phyloP scores from a whole-genome alignment of 495 filamentous ascomycete genomes.

The Glutinoglossum americanum region DNA sequence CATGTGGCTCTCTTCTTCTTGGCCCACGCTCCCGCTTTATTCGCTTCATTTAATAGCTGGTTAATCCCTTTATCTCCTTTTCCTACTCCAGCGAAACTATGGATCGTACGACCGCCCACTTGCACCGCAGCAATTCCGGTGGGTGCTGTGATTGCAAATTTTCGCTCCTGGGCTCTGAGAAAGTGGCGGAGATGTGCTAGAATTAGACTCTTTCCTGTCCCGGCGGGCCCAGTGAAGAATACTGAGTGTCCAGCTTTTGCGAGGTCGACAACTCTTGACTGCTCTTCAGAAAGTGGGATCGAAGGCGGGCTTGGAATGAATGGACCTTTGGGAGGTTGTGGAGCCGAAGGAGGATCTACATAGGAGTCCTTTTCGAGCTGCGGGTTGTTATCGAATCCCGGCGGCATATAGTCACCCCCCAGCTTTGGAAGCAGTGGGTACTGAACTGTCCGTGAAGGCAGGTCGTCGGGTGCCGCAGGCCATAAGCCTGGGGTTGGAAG shows the following conservation, averaged over 20 bases:
- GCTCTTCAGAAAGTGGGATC: conserved; percentile 2
- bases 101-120: conserved; percentile 11
- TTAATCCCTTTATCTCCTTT: conserved; percentile 9
- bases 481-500: no score
- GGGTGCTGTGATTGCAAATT: conserved; percentile 11
- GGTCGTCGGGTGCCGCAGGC: no score
- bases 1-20: not conserved
- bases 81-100: conserved; percentile 12
- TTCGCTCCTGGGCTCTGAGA: conserved; percentile 2
- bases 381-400: not conserved
- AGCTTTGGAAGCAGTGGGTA: no score
- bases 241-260: conserved; percentile 9
- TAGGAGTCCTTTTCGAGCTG: not conserved
- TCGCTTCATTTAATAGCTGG: conserved; percentile 2
- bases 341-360: not conserved
- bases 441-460: no score
- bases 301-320: not conserved
- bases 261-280: conserved; percentile 7
- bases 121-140: conserved; percentile 7
- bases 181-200: conserved; percentile 9
- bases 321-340: no score
- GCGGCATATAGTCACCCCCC: no score
- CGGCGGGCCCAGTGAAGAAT: conserved; percentile 10
- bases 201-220: conserved; percentile 12
- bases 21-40: not conserved